A percentile compares a stretch with the other conserved stretches of the same genome.
phyloP scores from a whole-genome alignment of 371 early-diverging fungal species.

The Mortierella sp. region DNA sequence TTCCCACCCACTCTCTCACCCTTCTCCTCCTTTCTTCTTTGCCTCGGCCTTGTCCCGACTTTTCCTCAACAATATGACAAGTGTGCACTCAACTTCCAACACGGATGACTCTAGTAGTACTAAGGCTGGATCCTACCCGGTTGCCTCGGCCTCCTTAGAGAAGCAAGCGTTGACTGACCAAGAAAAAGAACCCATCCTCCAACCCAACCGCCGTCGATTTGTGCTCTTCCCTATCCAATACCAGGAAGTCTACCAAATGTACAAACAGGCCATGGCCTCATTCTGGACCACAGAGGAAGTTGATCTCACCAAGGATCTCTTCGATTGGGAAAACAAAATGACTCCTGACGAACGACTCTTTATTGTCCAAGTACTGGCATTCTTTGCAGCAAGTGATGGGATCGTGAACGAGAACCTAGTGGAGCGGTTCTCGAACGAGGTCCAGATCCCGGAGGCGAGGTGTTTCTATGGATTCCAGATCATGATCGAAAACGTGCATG shows the following conservation, averaged over 20 bases:
- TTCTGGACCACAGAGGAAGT: slow-evolving; percentile 99
- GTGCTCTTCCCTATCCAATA: slow-evolving; percentile 94
- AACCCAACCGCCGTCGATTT: slow-evolving; percentile 82
- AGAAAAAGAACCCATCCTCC: slow-evolving; percentile 38
- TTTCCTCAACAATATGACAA: too few relatives aligned
- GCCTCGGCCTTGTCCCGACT: too few relatives aligned
- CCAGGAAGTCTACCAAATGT: slow-evolving; percentile 95
- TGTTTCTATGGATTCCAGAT: slow-evolving; percentile 99
- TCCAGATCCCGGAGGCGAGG: slow-evolving; percentile 97
- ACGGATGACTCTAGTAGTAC: too few relatives aligned
- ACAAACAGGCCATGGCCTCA: slow-evolving; percentile 98
- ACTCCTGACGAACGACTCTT: slow-evolving; percentile 93
- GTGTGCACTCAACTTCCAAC: too few relatives aligned
- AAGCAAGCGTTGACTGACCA: too few relatives aligned
- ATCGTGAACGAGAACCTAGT: slow-evolving; percentile 99
- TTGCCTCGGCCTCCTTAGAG: too few relatives aligned
- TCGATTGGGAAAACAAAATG: slow-evolving; percentile 92
- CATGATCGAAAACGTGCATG: slow-evolving; percentile 99
- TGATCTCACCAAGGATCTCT: slow-evolving; percentile 91
- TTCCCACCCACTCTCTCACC: too few relatives aligned
- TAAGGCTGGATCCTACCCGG: too few relatives aligned
- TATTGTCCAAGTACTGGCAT: slow-evolving; percentile 90
- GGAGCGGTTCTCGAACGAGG: slow-evolving; percentile 94
- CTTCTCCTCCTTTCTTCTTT: too few relatives aligned
- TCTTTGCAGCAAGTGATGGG: slow-evolving; percentile 99